Evolutionary conservation across 23 red algal species (phyloP).

Genomic region (Rhodosorus marinus): DNA sequence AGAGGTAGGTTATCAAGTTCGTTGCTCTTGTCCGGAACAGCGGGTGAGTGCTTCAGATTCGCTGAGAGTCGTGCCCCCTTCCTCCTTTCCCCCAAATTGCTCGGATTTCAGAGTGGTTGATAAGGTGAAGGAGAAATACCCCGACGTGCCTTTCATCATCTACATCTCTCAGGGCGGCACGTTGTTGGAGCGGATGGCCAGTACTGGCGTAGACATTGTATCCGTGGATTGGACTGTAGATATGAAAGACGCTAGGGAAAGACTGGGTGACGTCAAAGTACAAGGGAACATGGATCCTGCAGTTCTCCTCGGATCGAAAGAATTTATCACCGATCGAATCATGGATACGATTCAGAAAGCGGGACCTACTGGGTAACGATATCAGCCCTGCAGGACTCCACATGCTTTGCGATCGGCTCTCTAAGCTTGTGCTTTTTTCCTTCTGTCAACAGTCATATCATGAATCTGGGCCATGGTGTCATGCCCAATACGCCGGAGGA

Average conservation of each 20-base stretch:
- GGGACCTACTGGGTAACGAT: constrained; percentile 31
- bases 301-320: constrained; percentile 49
- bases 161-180: constrained; percentile 83
- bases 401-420: no score
- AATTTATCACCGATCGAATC: constrained; percentile 47
- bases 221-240: constrained; percentile 98
- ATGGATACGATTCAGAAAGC: constrained; percentile 72
- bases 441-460: no score
- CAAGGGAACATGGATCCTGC: constrained; percentile 97
- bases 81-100: neutral
- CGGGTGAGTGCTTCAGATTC: no score
- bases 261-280: constrained; percentile 56
- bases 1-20: neutral
- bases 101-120: constrained; percentile 37
- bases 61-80: no score
- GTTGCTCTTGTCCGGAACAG: neutral
- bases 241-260: constrained; percentile 60
- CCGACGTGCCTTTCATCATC: constrained; percentile 71
- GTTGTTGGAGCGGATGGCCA: constrained; percentile 77
- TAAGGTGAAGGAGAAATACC: constrained; percentile 62
- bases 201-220: constrained; percentile 54
- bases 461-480: constrained; percentile 97
- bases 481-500: constrained; percentile 82
- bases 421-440: no score
- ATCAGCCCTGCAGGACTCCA: no score